A percentile compares a stretch with the other conserved stretches of the same genome.
Evolutionary conservation across 371 early-diverging fungal species (phyloP).

Genomic region (Haplosporangium sp.): DNA sequence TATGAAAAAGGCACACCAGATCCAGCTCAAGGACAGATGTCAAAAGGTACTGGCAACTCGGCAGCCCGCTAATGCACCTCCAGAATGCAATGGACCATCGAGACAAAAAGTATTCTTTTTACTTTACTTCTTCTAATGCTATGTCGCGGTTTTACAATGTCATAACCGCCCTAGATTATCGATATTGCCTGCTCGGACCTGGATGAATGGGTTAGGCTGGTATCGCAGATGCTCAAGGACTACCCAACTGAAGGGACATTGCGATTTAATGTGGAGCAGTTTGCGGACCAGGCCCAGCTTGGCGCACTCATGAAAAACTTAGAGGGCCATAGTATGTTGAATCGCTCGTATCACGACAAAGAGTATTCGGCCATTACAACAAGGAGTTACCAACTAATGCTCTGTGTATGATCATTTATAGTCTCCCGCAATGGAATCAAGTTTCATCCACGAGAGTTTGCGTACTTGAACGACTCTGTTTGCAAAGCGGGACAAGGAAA

Average conservation of each 20-base stretch:
- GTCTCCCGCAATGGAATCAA: constrained; percentile 45
- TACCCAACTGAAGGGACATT: constrained; percentile 43
- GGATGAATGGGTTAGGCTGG: constrained; percentile 52
- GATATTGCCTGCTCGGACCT: constrained; percentile 41
- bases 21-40: constrained; percentile 32
- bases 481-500: constrained; percentile 32
- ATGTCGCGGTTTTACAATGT: neutral
- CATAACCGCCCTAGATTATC: constrained; percentile 27
- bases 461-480: constrained; percentile 44
- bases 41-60: constrained; percentile 19
- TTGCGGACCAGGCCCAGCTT: constrained; percentile 42
- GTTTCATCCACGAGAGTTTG: constrained; percentile 53
- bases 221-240: constrained; percentile 48
- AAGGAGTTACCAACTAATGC: neutral
- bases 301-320: constrained; percentile 24
- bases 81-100: neutral
- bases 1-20: constrained; percentile 53
- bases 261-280: constrained; percentile 50
- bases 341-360: neutral
- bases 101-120: neutral
- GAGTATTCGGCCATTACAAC: neutral
- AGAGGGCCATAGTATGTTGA: constrained; percentile 28
- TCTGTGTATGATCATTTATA: constrained; percentile 4
- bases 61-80: neutral
- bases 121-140: no score